Base-by-base conservation (phyloP, 2,329 filamentous ascomycete species). In the Amylocarpus encephaloides region DNA sequence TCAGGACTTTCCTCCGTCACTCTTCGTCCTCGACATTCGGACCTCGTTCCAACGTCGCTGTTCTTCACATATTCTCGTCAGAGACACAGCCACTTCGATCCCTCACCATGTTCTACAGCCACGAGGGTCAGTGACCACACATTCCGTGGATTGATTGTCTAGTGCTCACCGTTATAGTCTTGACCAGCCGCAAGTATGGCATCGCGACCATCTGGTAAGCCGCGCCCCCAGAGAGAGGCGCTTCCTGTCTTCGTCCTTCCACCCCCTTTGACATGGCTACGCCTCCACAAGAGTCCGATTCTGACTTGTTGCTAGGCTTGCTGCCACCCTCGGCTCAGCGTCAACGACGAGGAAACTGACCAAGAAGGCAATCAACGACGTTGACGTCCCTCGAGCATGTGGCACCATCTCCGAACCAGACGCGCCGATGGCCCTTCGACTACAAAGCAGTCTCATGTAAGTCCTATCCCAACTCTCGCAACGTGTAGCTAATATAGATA, bases 191-290 rank as follows among this genome's bases (percentile, higher is more conserved):
- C 64, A 85, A 93, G 66, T 87, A 96, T 78, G 93, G 93, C 49
- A 87, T 98, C 50, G 86, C 92, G 12, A 98, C 92, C 2, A 85
- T 98, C 53, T 98, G 93, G 92, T 95, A 75, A 63, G 79, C 63
- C 19, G 29, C 22, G 33, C 22, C 36, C 9, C 35, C n/a, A n/a
- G n/a, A n/a, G n/a, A 29, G 9, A 19, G 34, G 34, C 42, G 42
- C 42, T 26, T 33, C 42, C n/a, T n/a, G n/a, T n/a, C n/a, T n/a
- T n/a, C n/a, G n/a, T n/a, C n/a, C n/a, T n/a, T n/a, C n/a, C n/a
- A n/a, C n/a, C n/a, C n/a, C n/a, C 29, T 15, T 30, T 29, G 35
- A 29, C 7, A 19, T n/a, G n/a, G 36, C 5, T 22, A 19, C 46
- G 46, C 12, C 40, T 44, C 35, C 34, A 49, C 22, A 26, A 7